Conservation (phyloP, 805 yeast species). For the Teunomyces lycoperdinae region DNA sequence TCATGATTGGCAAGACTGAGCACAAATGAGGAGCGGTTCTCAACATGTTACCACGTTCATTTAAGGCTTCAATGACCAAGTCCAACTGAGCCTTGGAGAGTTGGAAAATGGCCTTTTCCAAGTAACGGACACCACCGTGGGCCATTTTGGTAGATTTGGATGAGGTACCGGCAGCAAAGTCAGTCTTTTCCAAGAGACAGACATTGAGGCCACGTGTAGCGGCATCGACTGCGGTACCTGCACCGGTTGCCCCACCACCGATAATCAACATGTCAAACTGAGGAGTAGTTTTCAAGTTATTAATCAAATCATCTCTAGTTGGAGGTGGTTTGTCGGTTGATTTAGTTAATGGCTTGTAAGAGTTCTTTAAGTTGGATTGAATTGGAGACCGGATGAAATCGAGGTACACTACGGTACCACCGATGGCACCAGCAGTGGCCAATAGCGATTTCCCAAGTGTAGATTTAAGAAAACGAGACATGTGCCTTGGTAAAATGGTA, state of each 20-base stretch:
- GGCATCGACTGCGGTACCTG: constrained; percentile 92
- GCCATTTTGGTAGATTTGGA: constrained; percentile 95
- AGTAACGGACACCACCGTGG: constrained; percentile 94
- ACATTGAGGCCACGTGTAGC: constrained; percentile 87
- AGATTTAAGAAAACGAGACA: constrained; percentile 9
- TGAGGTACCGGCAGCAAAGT: constrained; percentile 90
- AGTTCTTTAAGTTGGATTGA: constrained; percentile 20
- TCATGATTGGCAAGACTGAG: constrained; percentile 83
- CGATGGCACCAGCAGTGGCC: constrained; percentile 32
- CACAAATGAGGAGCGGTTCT: constrained; percentile 91
- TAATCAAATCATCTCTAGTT: constrained; percentile 50
- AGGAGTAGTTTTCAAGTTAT: constrained; percentile 39
- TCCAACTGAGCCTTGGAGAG: constrained; percentile 86
- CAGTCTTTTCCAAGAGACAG: constrained; percentile 80
- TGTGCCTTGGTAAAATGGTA: neutral
- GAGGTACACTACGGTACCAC: constrained; percentile 37
- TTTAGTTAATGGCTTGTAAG: constrained; percentile 46
- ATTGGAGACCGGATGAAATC: constrained; percentile 39
- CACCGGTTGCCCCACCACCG: constrained; percentile 97
- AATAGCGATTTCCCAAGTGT: constrained; percentile 25
- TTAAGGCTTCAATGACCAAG: constrained; percentile 83
- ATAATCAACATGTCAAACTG: constrained; percentile 79
- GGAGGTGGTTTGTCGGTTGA: constrained; percentile 57
- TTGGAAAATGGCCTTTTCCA: constrained; percentile 93
- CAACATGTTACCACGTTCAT: constrained; percentile 81